Conservation (phyloP, 306 rosid genomes). For the Aeschynomene evenia region DNA sequence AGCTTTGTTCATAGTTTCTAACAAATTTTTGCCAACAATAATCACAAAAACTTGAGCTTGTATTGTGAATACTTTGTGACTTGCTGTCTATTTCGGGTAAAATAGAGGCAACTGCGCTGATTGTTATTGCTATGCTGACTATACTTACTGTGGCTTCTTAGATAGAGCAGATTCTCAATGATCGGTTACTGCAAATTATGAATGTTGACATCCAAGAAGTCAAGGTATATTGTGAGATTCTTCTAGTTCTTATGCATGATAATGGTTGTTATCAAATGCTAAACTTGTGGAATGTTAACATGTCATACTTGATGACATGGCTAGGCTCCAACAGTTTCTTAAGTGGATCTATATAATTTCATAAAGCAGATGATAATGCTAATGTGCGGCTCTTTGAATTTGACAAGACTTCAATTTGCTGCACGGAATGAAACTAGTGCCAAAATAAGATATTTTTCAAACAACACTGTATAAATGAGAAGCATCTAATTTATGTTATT, state of each 20-base stretch:
- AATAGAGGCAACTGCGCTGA: constrained; percentile 17
- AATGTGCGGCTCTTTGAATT: too few relatives aligned
- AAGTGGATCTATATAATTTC: too few relatives aligned
- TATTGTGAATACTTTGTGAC: constrained; percentile 9
- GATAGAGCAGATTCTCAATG: constrained; percentile 73
- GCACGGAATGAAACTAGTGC: too few relatives aligned
- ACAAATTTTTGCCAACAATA: constrained; percentile 7
- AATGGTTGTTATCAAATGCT: constrained; percentile 8
- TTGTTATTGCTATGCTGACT: constrained; percentile 31
- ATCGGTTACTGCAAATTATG: constrained; percentile 51
- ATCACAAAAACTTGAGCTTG: constrained; percentile 16
- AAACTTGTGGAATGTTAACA: constrained; percentile 10
- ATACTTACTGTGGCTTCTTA: constrained; percentile 39
- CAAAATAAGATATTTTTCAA: too few relatives aligned
- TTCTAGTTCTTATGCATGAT: neutral
- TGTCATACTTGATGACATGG: too few relatives aligned
- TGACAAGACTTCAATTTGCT: too few relatives aligned
- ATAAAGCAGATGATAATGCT: too few relatives aligned
- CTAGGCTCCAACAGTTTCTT: too few relatives aligned
- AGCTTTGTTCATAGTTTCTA: constrained; percentile 7
- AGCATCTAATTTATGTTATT: too few relatives aligned
- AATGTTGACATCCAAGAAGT: constrained; percentile 68
- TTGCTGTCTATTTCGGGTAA: neutral
- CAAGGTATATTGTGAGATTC: constrained; percentile 49
- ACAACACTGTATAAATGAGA: too few relatives aligned